phyloP scores from a whole-genome alignment of 305 asterid genomes.

The Fraxinus paxiana region DNA sequence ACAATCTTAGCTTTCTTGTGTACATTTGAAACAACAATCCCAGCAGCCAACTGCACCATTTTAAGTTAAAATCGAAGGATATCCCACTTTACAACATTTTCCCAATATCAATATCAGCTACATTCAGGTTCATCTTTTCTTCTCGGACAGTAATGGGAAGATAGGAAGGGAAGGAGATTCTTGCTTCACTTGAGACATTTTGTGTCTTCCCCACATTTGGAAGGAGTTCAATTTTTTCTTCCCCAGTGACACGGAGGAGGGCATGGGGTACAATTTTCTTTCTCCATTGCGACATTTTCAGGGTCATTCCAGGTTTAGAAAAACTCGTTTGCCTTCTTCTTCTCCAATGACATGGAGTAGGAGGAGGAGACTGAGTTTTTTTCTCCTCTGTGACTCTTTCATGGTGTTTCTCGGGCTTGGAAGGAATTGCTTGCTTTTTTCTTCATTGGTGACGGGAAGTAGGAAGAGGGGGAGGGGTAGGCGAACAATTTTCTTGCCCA shows the following conservation, averaged over 20 bases:
- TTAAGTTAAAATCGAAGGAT: too few species aligned
- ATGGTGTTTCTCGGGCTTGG: background rate
- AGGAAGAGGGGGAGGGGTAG: too few species aligned
- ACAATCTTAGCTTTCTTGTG: background rate
- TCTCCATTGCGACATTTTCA: background rate
- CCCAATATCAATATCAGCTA: too few species aligned
- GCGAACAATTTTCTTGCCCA: too few species aligned
- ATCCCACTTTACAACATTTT: too few species aligned
- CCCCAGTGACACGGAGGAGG: background rate
- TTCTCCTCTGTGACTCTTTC: too few species aligned
- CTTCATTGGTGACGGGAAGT: too few species aligned
- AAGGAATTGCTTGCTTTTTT: background rate
- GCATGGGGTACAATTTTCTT: background rate
- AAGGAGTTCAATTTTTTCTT: background rate
- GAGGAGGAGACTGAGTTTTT: background rate
- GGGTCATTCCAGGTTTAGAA: background rate
- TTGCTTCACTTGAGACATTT: background rate
- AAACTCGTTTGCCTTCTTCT: background rate
- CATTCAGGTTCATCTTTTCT: too few species aligned
- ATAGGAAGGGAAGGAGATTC: background rate
- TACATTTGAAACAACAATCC: too few species aligned
- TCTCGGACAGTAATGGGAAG: background rate
- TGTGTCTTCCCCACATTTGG: background rate
- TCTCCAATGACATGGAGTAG: background rate
- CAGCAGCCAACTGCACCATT: too few species aligned